Base-by-base conservation (phyloP, 768 basidiomycete species). In the Leccinum olivaceopallidum region DNA sequence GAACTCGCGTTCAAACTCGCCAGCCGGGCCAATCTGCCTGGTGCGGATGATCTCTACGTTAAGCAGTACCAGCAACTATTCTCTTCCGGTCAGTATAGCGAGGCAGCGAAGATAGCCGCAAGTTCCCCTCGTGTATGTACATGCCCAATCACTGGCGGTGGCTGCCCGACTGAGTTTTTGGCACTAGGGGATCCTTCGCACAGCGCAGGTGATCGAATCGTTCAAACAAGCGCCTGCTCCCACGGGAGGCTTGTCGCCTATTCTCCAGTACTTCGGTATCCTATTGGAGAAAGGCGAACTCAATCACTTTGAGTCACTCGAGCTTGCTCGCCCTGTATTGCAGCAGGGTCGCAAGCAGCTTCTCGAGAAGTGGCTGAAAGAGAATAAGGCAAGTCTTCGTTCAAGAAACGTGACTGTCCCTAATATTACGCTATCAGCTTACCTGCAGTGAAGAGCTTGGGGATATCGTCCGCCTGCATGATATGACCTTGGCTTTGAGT, bases 391-490 rank as follows among this genome's bases (percentile, higher is more conserved):
- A 60, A 44, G 60, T 56, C 18, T 56, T 44, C 13, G 3, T 6
- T 39, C 30, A 34, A 51, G 6, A 50, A 74, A 64, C 14, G 26
- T 49, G 44, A n/a, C 18, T 26, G 49, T 22, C 36, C 32, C 57
- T 71, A 58, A 72, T 50, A 30, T 65, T 20, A 16, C 34, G 51
- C 54, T 51, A 30, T 47, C 57, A 97, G 94, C 87, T 99, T 56
- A 95, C 96, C 58, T 99, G 97, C 79, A 95, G 92, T 67, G 97
- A 99, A 76, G 96, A 99, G 73, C 88, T 99, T 26, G 97, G 97
- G 42, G 96, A 99, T 71, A 90, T 98, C 59, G 96, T 98, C 56
- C 89, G 97, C 36, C 75, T 88, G 20, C 88, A 95, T 73, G 97
- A 99, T 74, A 92, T 98, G 90, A 98, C 94, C 1, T 85, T 99